Evolutionary conservation across 2,329 filamentous ascomycete species (phyloP).

Genomic region (Aspergillus chevalieri): DNA sequence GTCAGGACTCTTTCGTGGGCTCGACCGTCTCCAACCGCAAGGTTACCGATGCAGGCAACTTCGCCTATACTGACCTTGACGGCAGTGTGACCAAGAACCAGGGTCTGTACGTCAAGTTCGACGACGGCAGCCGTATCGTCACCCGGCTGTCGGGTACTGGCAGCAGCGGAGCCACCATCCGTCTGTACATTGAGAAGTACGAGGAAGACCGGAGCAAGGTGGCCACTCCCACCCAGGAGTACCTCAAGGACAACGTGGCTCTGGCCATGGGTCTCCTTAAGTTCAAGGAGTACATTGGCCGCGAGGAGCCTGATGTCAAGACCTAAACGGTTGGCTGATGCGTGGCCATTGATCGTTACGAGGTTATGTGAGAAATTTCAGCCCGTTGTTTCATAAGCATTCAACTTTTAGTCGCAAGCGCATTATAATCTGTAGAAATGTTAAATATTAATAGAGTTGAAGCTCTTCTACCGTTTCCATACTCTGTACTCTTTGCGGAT

Average conservation of each 20-base stretch:
- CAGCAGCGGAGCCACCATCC: slow-evolving; percentile 90
- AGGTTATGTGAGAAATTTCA: slow-evolving; percentile 1
- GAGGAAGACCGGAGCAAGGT: slow-evolving; percentile 74
- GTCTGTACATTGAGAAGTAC: slow-evolving; percentile 95
- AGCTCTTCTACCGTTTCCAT: no score
- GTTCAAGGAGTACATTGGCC: slow-evolving; percentile 88
- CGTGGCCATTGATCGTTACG: neutral
- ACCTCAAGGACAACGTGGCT: slow-evolving; percentile 82
- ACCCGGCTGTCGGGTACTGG: slow-evolving; percentile 93
- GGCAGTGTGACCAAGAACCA: slow-evolving; percentile 94
- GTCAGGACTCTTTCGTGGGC: slow-evolving; percentile 69
- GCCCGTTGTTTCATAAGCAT: no score
- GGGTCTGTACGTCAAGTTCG: slow-evolving; percentile 90
- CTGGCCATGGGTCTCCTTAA: slow-evolving; percentile 79
- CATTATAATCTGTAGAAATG: no score
- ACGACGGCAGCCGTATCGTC: slow-evolving; percentile 89
- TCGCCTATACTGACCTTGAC: slow-evolving; percentile 97
- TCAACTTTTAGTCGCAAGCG: no score
- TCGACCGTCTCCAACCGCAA: slow-evolving; percentile 76
- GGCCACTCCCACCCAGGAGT: slow-evolving; percentile 79
- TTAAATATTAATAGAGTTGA: no score
- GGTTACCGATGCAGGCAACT: slow-evolving; percentile 86
- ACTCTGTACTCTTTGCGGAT: no score
- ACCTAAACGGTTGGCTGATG: slow-evolving; percentile 53
- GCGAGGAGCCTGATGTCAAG: slow-evolving; percentile 92